Percentiles rank a stretch among this genome's conserved stretches.
phyloP scores from a whole-genome alignment of 164 flowering plant genomes.

The Echeveria elegans region DNA sequence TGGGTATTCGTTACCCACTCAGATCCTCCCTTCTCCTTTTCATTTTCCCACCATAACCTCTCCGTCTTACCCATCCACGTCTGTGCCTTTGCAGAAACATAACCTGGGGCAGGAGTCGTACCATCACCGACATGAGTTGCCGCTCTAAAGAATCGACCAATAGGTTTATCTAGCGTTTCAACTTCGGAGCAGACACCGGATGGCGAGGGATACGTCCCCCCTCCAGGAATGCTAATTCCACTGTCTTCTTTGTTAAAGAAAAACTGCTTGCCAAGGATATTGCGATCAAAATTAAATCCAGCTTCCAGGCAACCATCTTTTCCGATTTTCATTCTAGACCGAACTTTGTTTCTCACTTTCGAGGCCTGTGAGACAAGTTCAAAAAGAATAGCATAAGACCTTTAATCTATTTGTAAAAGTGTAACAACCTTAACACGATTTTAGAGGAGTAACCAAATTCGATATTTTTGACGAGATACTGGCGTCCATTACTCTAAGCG shows the following conservation, averaged over 20 bases:
- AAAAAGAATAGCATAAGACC: constrained; percentile 9
- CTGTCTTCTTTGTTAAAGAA: constrained; percentile 71
- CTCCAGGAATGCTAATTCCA: constrained; percentile 77
- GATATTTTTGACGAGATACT: constrained; percentile 82
- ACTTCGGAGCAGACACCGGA: constrained; percentile 35
- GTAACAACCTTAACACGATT: constrained; percentile 6
- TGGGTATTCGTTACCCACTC: constrained; percentile 26
- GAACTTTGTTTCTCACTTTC: constrained; percentile 77
- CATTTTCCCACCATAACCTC: constrained; percentile 61
- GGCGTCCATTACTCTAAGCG: constrained; percentile 28
- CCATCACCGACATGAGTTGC: constrained; percentile 59
- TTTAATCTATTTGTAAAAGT: constrained; percentile 18
- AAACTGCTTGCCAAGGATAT: constrained; percentile 31
- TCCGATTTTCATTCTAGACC: constrained; percentile 39
- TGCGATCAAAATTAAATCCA: constrained; percentile 55
- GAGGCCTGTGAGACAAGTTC: constrained; percentile 82
- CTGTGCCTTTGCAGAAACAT: constrained; percentile 67
- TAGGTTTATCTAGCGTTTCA: constrained; percentile 32
- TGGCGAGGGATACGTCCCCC: constrained; percentile 27
- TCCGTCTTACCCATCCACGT: constrained; percentile 75
- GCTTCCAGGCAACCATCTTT: constrained; percentile 31
- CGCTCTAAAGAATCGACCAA: constrained; percentile 30
- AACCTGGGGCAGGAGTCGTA: constrained; percentile 50
- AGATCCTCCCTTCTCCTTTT: constrained; percentile 41
- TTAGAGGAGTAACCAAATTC: constrained; percentile 51